Conservation (phyloP, 1,139 yeast genomes). For the Lodderomyces pseudojiufengensis region DNA sequence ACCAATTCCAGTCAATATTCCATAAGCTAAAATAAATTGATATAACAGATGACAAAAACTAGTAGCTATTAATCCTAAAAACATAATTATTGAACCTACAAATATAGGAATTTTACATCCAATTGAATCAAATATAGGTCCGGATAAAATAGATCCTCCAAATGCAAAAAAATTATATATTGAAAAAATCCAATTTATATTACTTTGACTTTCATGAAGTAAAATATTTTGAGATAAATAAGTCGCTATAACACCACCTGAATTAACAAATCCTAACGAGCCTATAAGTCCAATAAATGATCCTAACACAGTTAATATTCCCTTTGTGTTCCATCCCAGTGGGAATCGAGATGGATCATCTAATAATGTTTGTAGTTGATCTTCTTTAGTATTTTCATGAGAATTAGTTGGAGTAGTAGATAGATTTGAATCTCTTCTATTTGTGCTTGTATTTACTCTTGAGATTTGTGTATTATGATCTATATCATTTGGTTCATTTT, state of each 20-base stretch:
- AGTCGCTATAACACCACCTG: slow-evolving; percentile 27
- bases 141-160: slow-evolving; percentile 23
- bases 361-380: slow-evolving; percentile 6
- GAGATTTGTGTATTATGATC: no score
- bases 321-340: slow-evolving; percentile 21
- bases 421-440: no score
- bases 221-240: slow-evolving; percentile 21
- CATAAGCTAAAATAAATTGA: slow-evolving; percentile 25
- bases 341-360: slow-evolving; percentile 23
- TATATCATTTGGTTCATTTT: no score
- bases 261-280: slow-evolving; percentile 25
- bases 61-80: slow-evolving; percentile 22
- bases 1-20: slow-evolving; percentile 26
- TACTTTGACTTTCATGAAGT: slow-evolving; percentile 17
- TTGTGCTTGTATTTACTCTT: no score
- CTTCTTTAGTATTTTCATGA: not conserved
- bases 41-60: slow-evolving; percentile 20
- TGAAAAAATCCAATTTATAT: slow-evolving; percentile 34
- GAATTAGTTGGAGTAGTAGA: no score
- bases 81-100: slow-evolving; percentile 17
- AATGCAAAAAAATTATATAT: slow-evolving; percentile 27
- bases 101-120: slow-evolving; percentile 21
- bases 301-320: slow-evolving; percentile 21
- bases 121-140: slow-evolving; percentile 29
- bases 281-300: slow-evolving; percentile 26